Conservation (phyloP, 2,329 filamentous ascomycete genomes). For the Allantophomopsis lycopodina region DNA sequence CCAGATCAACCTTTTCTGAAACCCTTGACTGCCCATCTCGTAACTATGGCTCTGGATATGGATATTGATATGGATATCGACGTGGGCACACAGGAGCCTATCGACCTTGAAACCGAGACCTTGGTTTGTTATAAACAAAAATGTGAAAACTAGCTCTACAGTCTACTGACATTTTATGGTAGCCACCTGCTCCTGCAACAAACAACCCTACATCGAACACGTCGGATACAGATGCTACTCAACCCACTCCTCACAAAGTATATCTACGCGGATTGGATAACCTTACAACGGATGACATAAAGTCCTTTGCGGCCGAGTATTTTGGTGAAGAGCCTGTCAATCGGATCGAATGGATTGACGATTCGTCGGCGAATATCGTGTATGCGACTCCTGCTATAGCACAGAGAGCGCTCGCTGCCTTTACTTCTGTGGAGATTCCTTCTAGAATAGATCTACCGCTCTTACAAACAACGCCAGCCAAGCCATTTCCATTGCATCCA, state of each 20-base stretch:
- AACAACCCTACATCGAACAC: constrained; percentile 9
- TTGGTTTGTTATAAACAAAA: too few relatives aligned
- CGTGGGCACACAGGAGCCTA: constrained; percentile 41
- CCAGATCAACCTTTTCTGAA: too few relatives aligned
- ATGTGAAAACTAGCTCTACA: background rate
- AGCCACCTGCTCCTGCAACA: constrained; percentile 2
- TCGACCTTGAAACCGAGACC: background rate
- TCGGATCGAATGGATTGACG: constrained; percentile 87
- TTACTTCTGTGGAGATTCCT: constrained; percentile 23
- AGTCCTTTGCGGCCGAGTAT: constrained; percentile 58
- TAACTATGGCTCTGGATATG: constrained; percentile 6
- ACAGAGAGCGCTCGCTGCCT: constrained; percentile 37
- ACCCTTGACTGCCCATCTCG: too few relatives aligned
- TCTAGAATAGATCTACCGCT: constrained; percentile 30
- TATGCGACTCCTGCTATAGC: constrained; percentile 45
- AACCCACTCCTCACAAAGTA: constrained; percentile 46
- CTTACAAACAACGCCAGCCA: constrained; percentile 55
- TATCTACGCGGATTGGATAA: constrained; percentile 74
- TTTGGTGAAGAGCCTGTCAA: constrained; percentile 39
- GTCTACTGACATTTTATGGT: background rate
- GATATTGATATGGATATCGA: constrained; percentile 53
- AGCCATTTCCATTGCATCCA: constrained; percentile 52
- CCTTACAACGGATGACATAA: constrained; percentile 68
- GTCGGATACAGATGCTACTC: constrained; percentile 11
- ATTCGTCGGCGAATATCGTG: constrained; percentile 76